phyloP scores from a whole-genome alignment of 2,329 filamentous ascomycete species.

The Didymella exigua region DNA sequence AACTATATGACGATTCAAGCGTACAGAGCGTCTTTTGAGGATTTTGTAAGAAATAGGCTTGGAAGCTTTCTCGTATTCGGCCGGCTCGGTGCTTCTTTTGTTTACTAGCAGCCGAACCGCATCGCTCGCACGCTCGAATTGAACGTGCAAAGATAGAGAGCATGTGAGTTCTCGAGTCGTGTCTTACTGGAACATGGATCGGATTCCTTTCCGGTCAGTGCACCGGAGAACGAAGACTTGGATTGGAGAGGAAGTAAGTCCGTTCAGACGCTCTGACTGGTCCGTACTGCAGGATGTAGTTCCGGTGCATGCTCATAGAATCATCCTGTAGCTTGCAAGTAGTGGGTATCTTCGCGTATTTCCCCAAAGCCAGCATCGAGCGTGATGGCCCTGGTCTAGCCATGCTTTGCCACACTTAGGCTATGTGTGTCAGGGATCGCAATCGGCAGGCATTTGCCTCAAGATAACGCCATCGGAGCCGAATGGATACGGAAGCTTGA shows the following conservation, averaged over 20 bases:
- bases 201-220: conserved; percentile 8
- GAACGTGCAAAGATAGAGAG: conserved; percentile 16
- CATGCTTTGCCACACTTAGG: conserved; percentile 8
- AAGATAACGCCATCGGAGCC: conserved; percentile 5
- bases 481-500: neutral
- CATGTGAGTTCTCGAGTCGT: conserved; percentile 20
- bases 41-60: conserved; percentile 3
- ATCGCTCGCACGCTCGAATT: conserved; percentile 20
- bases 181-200: conserved; percentile 17
- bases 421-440: conserved; percentile 4
- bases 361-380: conserved; percentile 3
- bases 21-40: neutral
- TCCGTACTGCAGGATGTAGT: conserved; percentile 5
- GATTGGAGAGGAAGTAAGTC: conserved; percentile 16
- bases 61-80: conserved; percentile 17
- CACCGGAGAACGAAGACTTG: conserved; percentile 4
- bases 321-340: conserved; percentile 1
- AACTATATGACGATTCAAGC: conserved; percentile 1
- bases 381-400: conserved; percentile 1
- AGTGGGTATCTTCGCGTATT: neutral
- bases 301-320: conserved; percentile 6
- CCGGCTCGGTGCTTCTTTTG: conserved; percentile 21
- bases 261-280: conserved; percentile 17
- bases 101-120: conserved; percentile 27
- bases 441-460: neutral